Base-by-base conservation (phyloP, 495 filamentous ascomycete genomes). In the Trichoderma parareesei region DNA sequence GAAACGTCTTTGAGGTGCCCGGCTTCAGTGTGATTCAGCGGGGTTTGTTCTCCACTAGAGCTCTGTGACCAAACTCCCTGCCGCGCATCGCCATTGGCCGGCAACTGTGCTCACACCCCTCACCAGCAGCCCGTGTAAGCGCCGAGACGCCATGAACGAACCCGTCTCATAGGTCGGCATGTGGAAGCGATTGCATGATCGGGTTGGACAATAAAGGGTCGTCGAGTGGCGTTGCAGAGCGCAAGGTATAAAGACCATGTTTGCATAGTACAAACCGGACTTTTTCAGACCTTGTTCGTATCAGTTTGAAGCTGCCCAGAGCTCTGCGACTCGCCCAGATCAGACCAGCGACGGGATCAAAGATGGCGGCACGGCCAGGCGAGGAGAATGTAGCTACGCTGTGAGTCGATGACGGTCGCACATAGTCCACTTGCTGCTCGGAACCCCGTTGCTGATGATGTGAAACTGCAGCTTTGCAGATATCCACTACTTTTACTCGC, bases 401-500 rank as follows among this genome's bases (percentile, higher is more conserved):
- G 91, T 95, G 75, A 86, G 88, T 81, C 65, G 65, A 14, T 35
- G 38, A 27, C 62, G 20, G 37, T 61, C 9, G 10, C 7, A 2
- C 27, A 27, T 27, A 20, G 27, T 62, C 38, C n/a, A 59, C 27
- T 42, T 33, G 10, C 5, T 9, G 13, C 38, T 68, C 41, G 44
- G 11, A 65, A 6, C 41, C 27, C 1, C 43, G 9, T 64, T 62
- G 49, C 61, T 35, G 43, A 49, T 41, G 33, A 5, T 18, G 59
- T 40, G 60, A 38, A 18, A 27, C 18, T 16, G 49, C 74, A 97
- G 92, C 70, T 95, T 92, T 72, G 91, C 87, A 20, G 92, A 97
- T 73, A 79, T 95, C 55, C 92, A 96, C 76, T 97, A 93, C 74
- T 96, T 87, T 73, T 95, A 96, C 76, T 81, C 86, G 10, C 79